Evolutionary conservation across 2,329 filamentous ascomycete species (phyloP), one percentile per base, ranked within the genome.

Genomic region (Clarireedia paspali): DNA sequence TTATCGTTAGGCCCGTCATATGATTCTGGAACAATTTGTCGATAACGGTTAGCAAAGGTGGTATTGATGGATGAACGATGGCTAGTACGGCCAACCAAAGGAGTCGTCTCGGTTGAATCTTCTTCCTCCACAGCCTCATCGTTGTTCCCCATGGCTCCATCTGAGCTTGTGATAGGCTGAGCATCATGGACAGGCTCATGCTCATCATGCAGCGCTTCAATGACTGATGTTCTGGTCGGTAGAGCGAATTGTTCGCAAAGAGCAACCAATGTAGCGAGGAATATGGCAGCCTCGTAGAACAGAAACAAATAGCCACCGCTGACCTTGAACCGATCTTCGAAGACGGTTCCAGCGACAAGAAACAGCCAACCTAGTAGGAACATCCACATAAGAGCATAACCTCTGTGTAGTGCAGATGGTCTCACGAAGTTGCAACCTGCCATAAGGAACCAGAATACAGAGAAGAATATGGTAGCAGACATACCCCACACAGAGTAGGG

Each of bases 401-500:
- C 81, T 20, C 92, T 82, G 57, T 95, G 89, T 6, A 97, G 81
- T 4, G 92, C 92, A 17, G 88, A 94, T 1, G 94, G 92, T 14
- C 92, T 82, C 48, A 87, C 82, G 59, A 85, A 87, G 66, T 91
- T 87, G 15, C 89, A 88, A 2, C 88, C 85, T 17, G 86, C 82
- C 64, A 90, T 84, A 38, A 95, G 77, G 60, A 90, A 85, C 92
- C 92, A 97, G 47, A 90, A 85, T 20, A 85, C 70, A 57, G 87
- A 84, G 66, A 94, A 83, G 77, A 91, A 96, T 0, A 89, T 77
- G 0, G 88, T 88, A 0, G 92, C 67, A 74, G 91, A 88, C 85
- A 95, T 95, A 27, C 83, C 82, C 89, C 91, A 95, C 1, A 96
- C 87, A 5, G 88, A 79, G 69, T 94, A 97, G 48, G 85, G 80